Evolutionary conservation across 148 eudicot genomes (phyloP).

Genomic region (Tetragonia tetragonoides): DNA sequence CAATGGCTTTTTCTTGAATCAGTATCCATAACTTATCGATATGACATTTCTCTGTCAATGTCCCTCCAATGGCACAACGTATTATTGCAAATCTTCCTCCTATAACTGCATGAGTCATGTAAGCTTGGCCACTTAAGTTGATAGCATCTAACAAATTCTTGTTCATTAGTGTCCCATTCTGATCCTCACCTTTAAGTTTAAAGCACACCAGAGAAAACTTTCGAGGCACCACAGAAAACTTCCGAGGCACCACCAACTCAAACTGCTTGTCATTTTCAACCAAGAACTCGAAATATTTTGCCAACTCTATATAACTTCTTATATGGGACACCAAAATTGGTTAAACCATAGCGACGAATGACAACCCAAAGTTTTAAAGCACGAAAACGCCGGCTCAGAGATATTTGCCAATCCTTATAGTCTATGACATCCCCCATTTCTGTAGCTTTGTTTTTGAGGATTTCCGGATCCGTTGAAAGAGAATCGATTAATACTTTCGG

Average conservation of each 20-base stretch:
- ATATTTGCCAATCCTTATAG: constrained; percentile 57
- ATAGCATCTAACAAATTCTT: constrained; percentile 37
- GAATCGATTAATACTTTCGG: constrained; percentile 31
- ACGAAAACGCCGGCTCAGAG: constrained; percentile 41
- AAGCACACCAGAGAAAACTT: constrained; percentile 44
- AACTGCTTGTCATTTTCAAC: constrained; percentile 21
- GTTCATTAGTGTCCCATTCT: constrained; percentile 17
- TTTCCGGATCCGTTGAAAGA: constrained; percentile 39
- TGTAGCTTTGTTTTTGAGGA: constrained; percentile 34
- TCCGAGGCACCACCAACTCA: constrained; percentile 38
- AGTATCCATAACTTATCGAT: constrained; percentile 37
- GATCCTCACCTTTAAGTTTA: constrained; percentile 19
- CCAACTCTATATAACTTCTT: constrained; percentile 37
- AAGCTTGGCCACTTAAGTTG: constrained; percentile 41
- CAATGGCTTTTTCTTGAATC: constrained; percentile 32
- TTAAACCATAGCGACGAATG: constrained; percentile 37
- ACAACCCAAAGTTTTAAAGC: constrained; percentile 45
- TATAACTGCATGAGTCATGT: constrained; percentile 42
- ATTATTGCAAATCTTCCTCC: constrained; percentile 35
- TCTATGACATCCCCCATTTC: constrained; percentile 35
- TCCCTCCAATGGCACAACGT: constrained; percentile 48
- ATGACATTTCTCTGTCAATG: constrained; percentile 41
- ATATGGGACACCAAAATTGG: constrained; percentile 39
- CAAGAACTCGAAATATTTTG: constrained; percentile 35
- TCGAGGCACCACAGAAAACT: constrained; percentile 37